Evolutionary conservation across 305 asterid species (phyloP).

Genomic region (Petunia hybrid): DNA sequence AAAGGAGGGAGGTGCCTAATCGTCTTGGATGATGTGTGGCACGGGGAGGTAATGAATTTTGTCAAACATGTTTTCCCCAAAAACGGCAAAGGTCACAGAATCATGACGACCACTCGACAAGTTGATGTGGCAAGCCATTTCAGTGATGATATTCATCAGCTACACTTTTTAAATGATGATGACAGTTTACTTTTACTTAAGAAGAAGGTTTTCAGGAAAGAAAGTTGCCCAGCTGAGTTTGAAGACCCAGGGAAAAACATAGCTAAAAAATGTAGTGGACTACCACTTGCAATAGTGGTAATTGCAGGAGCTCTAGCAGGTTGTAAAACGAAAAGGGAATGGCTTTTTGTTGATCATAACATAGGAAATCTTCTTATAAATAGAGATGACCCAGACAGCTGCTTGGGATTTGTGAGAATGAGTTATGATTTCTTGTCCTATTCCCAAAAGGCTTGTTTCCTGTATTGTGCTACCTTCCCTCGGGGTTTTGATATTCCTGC

Average conservation of each 20-base stretch:
- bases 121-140: constrained; percentile 40
- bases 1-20: constrained; percentile 39
- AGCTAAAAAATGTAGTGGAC: constrained; percentile 38
- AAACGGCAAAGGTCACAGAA: constrained; percentile 35
- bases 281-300: constrained; percentile 35
- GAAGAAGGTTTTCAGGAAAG: constrained; percentile 42
- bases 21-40: constrained; percentile 51
- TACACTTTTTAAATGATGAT: constrained; percentile 36
- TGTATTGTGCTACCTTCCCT: constrained; percentile 44
- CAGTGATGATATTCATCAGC: constrained; percentile 28
- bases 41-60: constrained; percentile 40
- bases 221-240: constrained; percentile 31
- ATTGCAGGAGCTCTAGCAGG: constrained; percentile 28
- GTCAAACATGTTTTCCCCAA: constrained; percentile 44
- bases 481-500: constrained; percentile 35
- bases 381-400: not conserved
- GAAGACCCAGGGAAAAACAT: constrained; percentile 33
- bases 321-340: not conserved
- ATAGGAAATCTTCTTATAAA: constrained; percentile 18
- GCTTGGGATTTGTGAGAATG: not conserved
- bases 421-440: constrained; percentile 38
- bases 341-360: constrained; percentile 24
- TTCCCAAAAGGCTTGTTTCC: constrained; percentile 38
- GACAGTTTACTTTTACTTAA: constrained; percentile 41
- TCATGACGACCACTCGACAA: constrained; percentile 45